Evolutionary conservation across 225 moss, liverwort and hornwort species (phyloP), one percentile per base, ranked within the genome.

Genomic region (Antitrichia curtipendula): DNA sequence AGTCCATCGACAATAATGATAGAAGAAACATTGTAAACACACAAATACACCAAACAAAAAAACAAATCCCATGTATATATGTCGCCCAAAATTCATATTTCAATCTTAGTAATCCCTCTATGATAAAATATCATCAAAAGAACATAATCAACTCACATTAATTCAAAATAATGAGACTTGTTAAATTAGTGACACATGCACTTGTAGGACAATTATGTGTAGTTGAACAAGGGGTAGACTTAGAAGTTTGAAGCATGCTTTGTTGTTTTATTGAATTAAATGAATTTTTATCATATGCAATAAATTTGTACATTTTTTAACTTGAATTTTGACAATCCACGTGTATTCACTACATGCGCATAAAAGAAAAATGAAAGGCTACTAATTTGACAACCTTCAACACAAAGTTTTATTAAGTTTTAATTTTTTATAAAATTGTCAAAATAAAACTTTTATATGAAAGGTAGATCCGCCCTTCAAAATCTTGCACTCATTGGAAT

Each of bases 41-140:
- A 40, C 63, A 32, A 63, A 34, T 36, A 65, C 3, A 36, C 7
- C 3, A 45, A 45, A 45, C 2, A 47, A 29, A 45, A 0, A 71
- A 71, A 43, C 5, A 27, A 16, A 71, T n/a, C n/a, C n/a, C n/a
- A n/a, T n/a, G n/a, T n/a, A n/a, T n/a, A 0, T 0, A 0, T 0
- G 4, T 2, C 5, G 0, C 2, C 1, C 2, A 72, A 28, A 72
- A 29, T 72, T 28, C 6, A 17, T 18, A 45, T 72, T 72, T 43
- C 49, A 73, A 31, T 47, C 2, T 47, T 7, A 1, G 0, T 31
- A 31, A 72, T 31, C 1, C 4, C 0, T 31, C 7, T 19, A 11
- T 7, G 2, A 31, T 47, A 19, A 31, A 49, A 31, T 18, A 29
- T 47, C 19, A 73, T 49, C 2, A 5, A 19, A n/a, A n/a, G n/a